Conservation (phyloP, 1,284 basidiomycete species). For the Prillingera fragicola region DNA sequence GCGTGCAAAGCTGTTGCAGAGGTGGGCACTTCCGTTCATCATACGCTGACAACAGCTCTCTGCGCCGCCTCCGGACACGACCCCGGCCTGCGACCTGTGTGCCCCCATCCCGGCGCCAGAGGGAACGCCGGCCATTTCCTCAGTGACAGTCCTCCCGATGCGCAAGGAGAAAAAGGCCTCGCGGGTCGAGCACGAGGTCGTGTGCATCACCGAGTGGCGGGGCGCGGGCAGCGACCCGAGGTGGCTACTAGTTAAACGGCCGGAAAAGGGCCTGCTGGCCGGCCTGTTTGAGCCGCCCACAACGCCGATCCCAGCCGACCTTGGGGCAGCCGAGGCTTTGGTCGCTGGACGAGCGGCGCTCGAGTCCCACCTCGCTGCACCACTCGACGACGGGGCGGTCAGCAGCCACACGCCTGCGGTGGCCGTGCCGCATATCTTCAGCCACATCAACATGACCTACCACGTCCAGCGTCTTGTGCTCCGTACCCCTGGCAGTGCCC, state of each 20-base stretch:
- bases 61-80: conserved; percentile 21
- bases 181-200: conserved; percentile 76
- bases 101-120: conserved; percentile 54
- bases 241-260: conserved; percentile 73
- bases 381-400: not conserved
- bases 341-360: conserved; percentile 9
- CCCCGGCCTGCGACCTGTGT: conserved; percentile 65
- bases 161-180: conserved; percentile 75
- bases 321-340: no score
- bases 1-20: conserved; percentile 64
- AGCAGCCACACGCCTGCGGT: not conserved
- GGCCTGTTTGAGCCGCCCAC: conserved; percentile 58
- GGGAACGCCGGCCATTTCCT: conserved; percentile 14
- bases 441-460: conserved; percentile 86
- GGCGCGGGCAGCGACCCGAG: conserved; percentile 37
- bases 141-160: conserved; percentile 78
- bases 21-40: conserved; percentile 26
- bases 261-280: conserved; percentile 78
- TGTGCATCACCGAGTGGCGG: conserved; percentile 78
- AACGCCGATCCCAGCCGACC: conserved; percentile 17
- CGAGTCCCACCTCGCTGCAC: not conserved
- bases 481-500: not conserved
- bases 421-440: conserved; percentile 69
- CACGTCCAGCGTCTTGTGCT: conserved; percentile 52
- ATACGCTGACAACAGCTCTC: conserved; percentile 14